phyloP scores from a whole-genome alignment of 495 filamentous ascomycete genomes.

The Hyaloscypha bicolor region DNA sequence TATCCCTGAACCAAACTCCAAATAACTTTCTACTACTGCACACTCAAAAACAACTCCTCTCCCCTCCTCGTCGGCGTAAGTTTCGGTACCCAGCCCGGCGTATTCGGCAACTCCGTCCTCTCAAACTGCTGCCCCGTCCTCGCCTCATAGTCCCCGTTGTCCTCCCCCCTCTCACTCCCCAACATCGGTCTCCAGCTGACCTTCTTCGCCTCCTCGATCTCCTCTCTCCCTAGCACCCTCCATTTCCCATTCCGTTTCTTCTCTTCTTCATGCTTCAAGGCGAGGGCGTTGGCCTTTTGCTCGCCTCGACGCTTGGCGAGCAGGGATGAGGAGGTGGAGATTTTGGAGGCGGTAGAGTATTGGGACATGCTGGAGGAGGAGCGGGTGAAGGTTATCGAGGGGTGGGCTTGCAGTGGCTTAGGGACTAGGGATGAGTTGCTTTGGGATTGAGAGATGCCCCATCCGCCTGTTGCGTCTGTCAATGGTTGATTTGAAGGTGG shows the following conservation, averaged over 20 bases:
- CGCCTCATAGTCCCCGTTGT: not conserved
- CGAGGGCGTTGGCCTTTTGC: slow-evolving; percentile 45
- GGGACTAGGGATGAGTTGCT: not conserved
- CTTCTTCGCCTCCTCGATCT: slow-evolving; percentile 28
- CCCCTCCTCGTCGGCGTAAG: slow-evolving; percentile 49
- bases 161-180: not conserved
- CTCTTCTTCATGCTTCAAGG: slow-evolving; percentile 33
- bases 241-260: slow-evolving; percentile 30
- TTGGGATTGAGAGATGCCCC: not conserved
- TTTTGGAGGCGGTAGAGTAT: slow-evolving; percentile 26
- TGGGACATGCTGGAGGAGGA: slow-evolving; percentile 23
- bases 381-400: slow-evolving; percentile 20
- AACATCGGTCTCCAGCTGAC: slow-evolving; percentile 27
- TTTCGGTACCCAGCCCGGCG: slow-evolving; percentile 53
- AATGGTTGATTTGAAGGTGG: not conserved
- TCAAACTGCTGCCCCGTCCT: slow-evolving; percentile 8
- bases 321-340: slow-evolving; percentile 37
- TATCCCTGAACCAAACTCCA: not conserved
- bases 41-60: slow-evolving; percentile 47
- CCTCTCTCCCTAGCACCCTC: slow-evolving; percentile 29
- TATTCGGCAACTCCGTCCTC: slow-evolving; percentile 39
- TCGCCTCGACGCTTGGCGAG: slow-evolving; percentile 53
- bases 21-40: slow-evolving; percentile 31
- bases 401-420: slow-evolving; percentile 1
- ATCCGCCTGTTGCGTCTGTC: slow-evolving; percentile 15